These are phyloP conservation scores for Neurospora pannonica DNA, from an alignment of 495 filamentous ascomycete species.

Conservation along the genomic window DNA sequence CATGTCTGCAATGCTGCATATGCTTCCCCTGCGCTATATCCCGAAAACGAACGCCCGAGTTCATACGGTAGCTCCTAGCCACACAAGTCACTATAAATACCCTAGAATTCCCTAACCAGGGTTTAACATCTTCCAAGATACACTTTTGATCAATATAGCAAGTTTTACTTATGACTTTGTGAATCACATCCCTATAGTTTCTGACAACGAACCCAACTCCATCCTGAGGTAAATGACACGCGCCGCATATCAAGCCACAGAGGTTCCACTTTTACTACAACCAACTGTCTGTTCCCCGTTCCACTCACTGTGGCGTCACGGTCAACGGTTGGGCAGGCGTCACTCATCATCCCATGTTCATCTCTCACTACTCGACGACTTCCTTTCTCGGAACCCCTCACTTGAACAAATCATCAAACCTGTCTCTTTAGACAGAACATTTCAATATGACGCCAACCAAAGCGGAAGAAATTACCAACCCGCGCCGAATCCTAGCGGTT, in stretches of 20 bases:
- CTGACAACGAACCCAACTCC: too few species aligned
- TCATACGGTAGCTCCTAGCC: too few species aligned
- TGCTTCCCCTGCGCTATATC: too few species aligned
- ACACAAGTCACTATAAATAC: too few species aligned
- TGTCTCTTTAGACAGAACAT: background rate
- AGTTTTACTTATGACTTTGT: too few species aligned
- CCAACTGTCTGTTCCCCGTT: background rate
- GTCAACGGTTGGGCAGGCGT: background rate
- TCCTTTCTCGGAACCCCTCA: background rate
- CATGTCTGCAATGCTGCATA: too few species aligned
- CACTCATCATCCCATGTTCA: background rate
- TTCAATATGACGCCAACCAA: background rate
- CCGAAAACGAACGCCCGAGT: too few species aligned
- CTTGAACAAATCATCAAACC: background rate
- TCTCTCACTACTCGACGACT: background rate
- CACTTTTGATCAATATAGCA: too few species aligned
- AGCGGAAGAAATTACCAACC: constrained; percentile 30
- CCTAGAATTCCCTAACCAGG: too few species aligned
- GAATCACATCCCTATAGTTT: too few species aligned
- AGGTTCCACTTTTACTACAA: background rate
- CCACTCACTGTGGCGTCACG: background rate
- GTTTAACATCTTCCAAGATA: too few species aligned
- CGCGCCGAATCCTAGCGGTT: constrained; percentile 37
- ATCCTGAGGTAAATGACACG: background rate
- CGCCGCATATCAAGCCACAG: background rate